A percentile compares a stretch with the other conserved stretches of the same genome.
phyloP scores from a whole-genome alignment of 495 filamentous ascomycete species.

The Lophiostoma macrostomum region DNA sequence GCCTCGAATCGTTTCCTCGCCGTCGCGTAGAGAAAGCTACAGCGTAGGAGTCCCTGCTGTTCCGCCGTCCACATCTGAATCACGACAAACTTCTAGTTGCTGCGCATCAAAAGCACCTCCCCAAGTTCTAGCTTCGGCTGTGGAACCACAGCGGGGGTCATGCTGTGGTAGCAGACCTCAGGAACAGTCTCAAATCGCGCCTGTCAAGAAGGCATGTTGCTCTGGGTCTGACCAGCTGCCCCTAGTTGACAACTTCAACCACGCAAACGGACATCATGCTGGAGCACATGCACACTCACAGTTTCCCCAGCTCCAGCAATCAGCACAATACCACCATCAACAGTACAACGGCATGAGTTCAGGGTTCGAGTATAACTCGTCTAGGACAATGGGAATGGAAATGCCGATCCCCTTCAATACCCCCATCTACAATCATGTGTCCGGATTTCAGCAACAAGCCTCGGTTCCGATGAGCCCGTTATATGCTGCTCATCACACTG shows the following conservation, averaged over 20 bases:
- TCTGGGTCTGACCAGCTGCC: conserved; percentile 5
- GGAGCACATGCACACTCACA: not conserved
- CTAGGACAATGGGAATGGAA: conserved; percentile 2
- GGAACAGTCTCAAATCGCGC: conserved; percentile 7
- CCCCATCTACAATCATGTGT: conserved; percentile 22
- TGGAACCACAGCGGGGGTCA: conserved; percentile 5
- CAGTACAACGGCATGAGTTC: not conserved
- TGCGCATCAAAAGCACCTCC: conserved; percentile 23
- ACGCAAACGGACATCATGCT: not conserved
- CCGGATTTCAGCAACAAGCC: conserved; percentile 11
- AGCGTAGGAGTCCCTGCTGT: not conserved
- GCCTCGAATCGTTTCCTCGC: conserved; percentile 19
- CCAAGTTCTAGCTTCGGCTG: not conserved
- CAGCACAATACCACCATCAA: not conserved
- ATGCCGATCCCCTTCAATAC: conserved; percentile 22
- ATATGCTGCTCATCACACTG: not conserved
- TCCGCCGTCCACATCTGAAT: conserved; percentile 9
- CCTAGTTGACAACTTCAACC: not conserved
- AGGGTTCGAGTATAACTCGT: not conserved
- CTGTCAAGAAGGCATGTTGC: conserved; percentile 27
- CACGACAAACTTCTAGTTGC: conserved; percentile 16
- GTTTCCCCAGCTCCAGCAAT: not conserved
- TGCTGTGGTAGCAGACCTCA: conserved; percentile 20
- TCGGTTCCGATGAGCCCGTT: not conserved
- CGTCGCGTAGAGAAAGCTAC: conserved; percentile 12